phyloP scores from a whole-genome alignment of 2,329 filamentous ascomycete species.

The Pseudocercospora cruenta region DNA sequence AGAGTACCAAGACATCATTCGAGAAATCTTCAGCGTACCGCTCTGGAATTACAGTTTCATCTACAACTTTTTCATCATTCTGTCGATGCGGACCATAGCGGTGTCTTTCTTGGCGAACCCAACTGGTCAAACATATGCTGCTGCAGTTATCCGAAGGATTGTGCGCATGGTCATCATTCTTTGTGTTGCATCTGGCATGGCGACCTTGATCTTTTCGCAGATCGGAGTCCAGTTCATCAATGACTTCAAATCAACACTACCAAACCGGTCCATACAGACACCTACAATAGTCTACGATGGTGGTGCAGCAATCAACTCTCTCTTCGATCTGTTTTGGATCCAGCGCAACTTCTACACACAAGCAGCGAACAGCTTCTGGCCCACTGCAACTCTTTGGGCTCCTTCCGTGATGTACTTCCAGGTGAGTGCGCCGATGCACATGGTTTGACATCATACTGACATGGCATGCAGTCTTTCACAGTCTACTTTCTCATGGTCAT shows the following conservation, averaged over 20 bases:
- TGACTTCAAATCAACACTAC: constrained; percentile 43
- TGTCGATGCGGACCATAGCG: constrained; percentile 49
- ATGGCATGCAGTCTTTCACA: constrained; percentile 44
- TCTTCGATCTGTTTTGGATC: constrained; percentile 54
- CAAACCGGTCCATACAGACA: constrained; percentile 43
- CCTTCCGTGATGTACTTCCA: constrained; percentile 51
- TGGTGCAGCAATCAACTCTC: constrained; percentile 50
- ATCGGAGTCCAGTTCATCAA: constrained; percentile 42
- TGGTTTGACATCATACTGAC: background rate
- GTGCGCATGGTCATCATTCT: constrained; percentile 49
- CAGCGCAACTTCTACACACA: constrained; percentile 44
- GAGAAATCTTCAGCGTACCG: constrained; percentile 50
- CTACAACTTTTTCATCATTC: constrained; percentile 51
- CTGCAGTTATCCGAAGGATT: constrained; percentile 47
- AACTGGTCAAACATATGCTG: constrained; percentile 41
- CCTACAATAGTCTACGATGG: constrained; percentile 42
- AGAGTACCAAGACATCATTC: constrained; percentile 46
- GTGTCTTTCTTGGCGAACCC: constrained; percentile 48
- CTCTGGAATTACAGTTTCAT: constrained; percentile 53
- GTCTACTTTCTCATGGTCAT: constrained; percentile 55
- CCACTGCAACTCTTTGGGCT: constrained; percentile 52
- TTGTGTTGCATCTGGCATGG: constrained; percentile 46
- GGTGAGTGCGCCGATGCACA: background rate
- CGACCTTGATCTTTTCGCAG: constrained; percentile 42
- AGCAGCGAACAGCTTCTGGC: constrained; percentile 49